phyloP scores from a whole-genome alignment of 768 basidiomycete species.

The Tricholoma flavovirens region DNA sequence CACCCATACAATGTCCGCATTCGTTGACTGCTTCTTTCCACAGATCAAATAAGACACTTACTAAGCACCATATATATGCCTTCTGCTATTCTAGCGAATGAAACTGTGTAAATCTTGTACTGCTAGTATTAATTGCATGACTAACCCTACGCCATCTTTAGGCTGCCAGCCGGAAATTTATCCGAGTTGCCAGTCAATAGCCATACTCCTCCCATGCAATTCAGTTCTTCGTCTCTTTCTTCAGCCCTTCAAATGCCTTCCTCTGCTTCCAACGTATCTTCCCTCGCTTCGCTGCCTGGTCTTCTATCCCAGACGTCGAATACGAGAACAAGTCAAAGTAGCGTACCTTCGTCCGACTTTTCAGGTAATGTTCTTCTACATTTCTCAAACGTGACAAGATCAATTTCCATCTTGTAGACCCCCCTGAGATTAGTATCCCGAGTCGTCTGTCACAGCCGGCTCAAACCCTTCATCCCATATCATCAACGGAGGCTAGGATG shows the following conservation, averaged over 20 bases:
- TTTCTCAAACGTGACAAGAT: no score
- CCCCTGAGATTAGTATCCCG: no score
- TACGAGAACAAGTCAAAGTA: background rate
- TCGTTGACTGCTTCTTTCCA: background rate
- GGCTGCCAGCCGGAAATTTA: background rate
- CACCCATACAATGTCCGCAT: background rate
- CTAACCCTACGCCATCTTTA: background rate
- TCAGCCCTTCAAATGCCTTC: slow-evolving; percentile 7
- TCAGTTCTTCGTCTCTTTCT: slow-evolving; percentile 13
- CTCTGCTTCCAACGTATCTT: background rate
- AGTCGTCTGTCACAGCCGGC: background rate
- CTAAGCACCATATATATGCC: background rate
- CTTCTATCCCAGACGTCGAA: background rate
- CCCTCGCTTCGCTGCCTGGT: background rate
- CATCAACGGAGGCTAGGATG: background rate
- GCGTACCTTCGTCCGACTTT: background rate
- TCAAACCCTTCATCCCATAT: background rate
- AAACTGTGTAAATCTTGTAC: background rate
- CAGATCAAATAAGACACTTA: background rate
- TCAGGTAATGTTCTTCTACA: background rate
- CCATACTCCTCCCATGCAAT: slow-evolving; percentile 10
- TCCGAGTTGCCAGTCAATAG: background rate
- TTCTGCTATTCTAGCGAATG: background rate
- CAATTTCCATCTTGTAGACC: background rate
- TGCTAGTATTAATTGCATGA: slow-evolving; percentile 2